Evolutionary conservation across 2,329 filamentous ascomycete species (phyloP).

Genomic region (Fusarium sp.): DNA sequence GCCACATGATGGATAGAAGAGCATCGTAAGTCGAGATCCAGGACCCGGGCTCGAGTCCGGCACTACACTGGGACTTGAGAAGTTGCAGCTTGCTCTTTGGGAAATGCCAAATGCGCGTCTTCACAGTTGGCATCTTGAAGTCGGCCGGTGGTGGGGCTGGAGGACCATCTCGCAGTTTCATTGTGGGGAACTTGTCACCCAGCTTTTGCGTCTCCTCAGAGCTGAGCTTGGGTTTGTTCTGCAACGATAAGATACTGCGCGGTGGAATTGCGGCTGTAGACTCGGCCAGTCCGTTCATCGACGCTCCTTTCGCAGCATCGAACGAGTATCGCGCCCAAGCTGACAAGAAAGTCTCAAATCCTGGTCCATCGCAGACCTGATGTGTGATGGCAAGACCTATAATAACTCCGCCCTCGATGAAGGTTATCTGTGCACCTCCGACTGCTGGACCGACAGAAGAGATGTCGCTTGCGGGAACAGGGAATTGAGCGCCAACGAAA

Average conservation of each 20-base stretch:
- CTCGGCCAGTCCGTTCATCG: background rate
- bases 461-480: background rate
- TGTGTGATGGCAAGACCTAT: slow-evolving; percentile 27
- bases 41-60: background rate
- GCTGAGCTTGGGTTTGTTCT: background rate
- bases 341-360: slow-evolving; percentile 26
- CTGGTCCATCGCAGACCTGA: slow-evolving; percentile 27
- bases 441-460: slow-evolving; percentile 8
- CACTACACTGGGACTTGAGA: slow-evolving; percentile 15
- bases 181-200: background rate
- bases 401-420: slow-evolving; percentile 28
- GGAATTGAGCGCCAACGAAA: slow-evolving; percentile 5
- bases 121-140: slow-evolving; percentile 28
- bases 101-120: slow-evolving; percentile 30
- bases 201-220: slow-evolving; percentile 1
- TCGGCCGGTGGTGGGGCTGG: slow-evolving; percentile 17
- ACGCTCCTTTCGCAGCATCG: background rate
- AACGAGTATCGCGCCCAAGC: slow-evolving; percentile 19
- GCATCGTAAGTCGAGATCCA: slow-evolving; percentile 38
- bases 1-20: slow-evolving; percentile 25
- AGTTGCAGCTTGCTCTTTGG: slow-evolving; percentile 11
- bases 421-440: slow-evolving; percentile 25
- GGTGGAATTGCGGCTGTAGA: background rate
- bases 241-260: background rate
- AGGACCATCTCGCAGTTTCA: slow-evolving; percentile 22